phyloP scores from a whole-genome alignment of 139 green algal species.

The Coccomyxa sp. region DNA sequence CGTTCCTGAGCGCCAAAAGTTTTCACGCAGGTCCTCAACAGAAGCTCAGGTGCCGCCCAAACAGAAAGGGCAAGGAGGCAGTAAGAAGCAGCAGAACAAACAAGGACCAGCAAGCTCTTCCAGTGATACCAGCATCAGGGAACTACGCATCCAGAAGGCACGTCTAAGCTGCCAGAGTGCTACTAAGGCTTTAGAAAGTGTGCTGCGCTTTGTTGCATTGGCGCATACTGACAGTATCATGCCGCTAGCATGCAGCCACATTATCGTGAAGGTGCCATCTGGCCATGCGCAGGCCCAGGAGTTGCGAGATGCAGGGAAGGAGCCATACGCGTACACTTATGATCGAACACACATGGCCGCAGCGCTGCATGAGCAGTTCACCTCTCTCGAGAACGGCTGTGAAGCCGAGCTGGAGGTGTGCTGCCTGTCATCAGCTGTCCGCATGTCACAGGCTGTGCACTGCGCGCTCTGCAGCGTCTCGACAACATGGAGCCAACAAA shows the following conservation, averaged over 20 bases:
- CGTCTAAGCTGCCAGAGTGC: no score
- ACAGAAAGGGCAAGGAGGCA: not conserved
- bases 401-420: slow-evolving; percentile 24
- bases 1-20: no score
- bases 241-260: not conserved
- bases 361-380: slow-evolving; percentile 72
- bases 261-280: no score
- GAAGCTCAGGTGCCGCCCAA: not conserved
- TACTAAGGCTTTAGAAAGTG: no score
- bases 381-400: slow-evolving; percentile 53
- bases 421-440: no score
- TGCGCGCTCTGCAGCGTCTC: no score
- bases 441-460: not conserved
- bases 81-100: not conserved
- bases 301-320: slow-evolving; percentile 55
- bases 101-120: not conserved
- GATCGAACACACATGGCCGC: slow-evolving; percentile 75
- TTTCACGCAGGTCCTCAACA: no score
- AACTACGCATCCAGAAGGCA: not conserved
- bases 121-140: not conserved
- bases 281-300: slow-evolving; percentile 43
- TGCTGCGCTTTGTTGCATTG: no score
- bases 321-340: slow-evolving; percentile 94
- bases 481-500: not conserved
- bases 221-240: no score